Evolutionary conservation across 2,329 filamentous ascomycete species (phyloP), one percentile per base, ranked within the genome.

Genomic region (Dissoconium aciculare): DNA sequence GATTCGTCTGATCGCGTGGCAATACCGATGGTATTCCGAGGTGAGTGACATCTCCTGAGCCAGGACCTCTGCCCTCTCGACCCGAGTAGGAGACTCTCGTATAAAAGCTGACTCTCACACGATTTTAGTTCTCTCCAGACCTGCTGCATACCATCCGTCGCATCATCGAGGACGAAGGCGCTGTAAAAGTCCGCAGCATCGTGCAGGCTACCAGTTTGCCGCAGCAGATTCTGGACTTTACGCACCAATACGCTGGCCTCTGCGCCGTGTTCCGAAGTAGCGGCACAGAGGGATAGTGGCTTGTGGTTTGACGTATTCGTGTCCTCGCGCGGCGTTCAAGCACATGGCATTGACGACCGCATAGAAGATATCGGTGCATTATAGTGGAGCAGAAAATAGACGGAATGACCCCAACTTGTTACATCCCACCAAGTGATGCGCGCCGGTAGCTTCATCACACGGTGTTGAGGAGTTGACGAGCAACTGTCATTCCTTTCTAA

Each of bases 21-120:
- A 98, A 60, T 98, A 94, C 59, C 70, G 89, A 44, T 98, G 89
- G 89, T 98, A 98, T 62, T 94, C 85, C 34, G 89, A 98, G 69
- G 74, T 77, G 56, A 48, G 60, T 39, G 13, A n/a, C n/a, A n/a
- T n/a, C n/a, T n/a, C n/a, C n/a, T n/a, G n/a, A 1, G 5, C 15
- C 11, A 14, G n/a, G n/a, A n/a, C n/a, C n/a, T n/a, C n/a, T n/a
- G n/a, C n/a, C n/a, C n/a, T n/a, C n/a, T n/a, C n/a, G n/a, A n/a
- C n/a, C n/a, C n/a, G n/a, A n/a, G n/a, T n/a, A n/a, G n/a, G n/a
- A n/a, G n/a, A n/a, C n/a, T n/a, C n/a, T n/a, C n/a, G n/a, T n/a
- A 11, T 14, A 33, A 37, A 42, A 26, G 42, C 30, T 17, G 8
- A 9, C 6, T 11, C n/a, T 16, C 11, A 23, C n/a, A 8, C 8